phyloP scores from a whole-genome alignment of 2,329 filamentous ascomycete genomes.

The Dactylellina cionopaga region DNA sequence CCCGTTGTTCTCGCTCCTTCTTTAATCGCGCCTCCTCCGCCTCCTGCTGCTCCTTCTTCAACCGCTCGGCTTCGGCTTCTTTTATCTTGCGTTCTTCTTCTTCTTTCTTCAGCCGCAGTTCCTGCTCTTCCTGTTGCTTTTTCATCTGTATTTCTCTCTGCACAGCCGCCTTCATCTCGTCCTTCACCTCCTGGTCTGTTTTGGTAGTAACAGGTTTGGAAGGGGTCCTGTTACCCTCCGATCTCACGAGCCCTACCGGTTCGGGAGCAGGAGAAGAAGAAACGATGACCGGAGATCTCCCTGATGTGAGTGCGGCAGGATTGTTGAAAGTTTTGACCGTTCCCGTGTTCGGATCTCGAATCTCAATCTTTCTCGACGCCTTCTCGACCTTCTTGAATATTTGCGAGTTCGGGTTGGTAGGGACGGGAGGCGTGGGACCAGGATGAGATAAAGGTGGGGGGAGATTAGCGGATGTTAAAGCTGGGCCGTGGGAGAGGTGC shows the following conservation, averaged over 20 bases:
- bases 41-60: constrained; percentile 59
- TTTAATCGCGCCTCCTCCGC: constrained; percentile 59
- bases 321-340: constrained; percentile 56
- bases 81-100: constrained; percentile 60
- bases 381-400: constrained; percentile 68
- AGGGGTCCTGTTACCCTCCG: constrained; percentile 81
- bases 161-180: constrained; percentile 77
- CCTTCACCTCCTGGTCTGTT: constrained; percentile 81
- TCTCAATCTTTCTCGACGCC: constrained; percentile 58
- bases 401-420: constrained; percentile 67
- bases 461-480: constrained; percentile 57
- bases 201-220: constrained; percentile 78
- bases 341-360: constrained; percentile 53
- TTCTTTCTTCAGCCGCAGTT: constrained; percentile 74
- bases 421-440: constrained; percentile 60
- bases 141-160: constrained; percentile 81
- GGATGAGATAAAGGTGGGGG: constrained; percentile 63
- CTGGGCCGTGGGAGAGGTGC: constrained; percentile 70
- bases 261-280: constrained; percentile 74
- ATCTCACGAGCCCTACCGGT: constrained; percentile 72
- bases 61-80: constrained; percentile 55
- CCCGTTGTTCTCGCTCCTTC: constrained; percentile 59
- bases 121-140: constrained; percentile 74
- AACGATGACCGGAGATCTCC: constrained; percentile 72
- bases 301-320: constrained; percentile 67